A percentile compares a stretch with the other conserved stretches of the same genome.
These are phyloP conservation scores for Rhizophagus clarus DNA, from an alignment of 192 early-diverging fungal species.

Conservation along the genomic window DNA sequence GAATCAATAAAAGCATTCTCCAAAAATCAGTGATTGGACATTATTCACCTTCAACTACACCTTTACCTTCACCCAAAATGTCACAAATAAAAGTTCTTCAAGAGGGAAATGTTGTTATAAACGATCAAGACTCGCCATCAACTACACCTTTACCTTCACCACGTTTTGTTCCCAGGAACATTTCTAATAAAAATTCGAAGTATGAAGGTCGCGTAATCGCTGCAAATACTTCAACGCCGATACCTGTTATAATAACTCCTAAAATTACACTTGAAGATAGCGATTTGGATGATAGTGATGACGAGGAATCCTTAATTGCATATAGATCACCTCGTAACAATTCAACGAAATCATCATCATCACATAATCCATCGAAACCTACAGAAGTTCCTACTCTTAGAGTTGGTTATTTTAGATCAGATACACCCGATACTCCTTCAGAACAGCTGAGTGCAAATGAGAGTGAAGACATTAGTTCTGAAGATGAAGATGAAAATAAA, in stretches of 20 bases:
- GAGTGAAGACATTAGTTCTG: constrained; percentile 26
- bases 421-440: not conserved
- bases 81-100: not conserved
- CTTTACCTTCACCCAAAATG: not conserved
- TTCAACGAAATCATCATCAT: not conserved
- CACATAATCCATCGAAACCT: not conserved
- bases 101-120: not conserved
- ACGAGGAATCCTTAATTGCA: not conserved
- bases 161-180: not conserved
- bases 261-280: not conserved
- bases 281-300: not conserved
- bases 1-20: not conserved
- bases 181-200: not conserved
- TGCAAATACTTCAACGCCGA: not conserved
- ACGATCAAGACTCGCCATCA: not conserved
- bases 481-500: constrained; percentile 9
- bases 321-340: not conserved
- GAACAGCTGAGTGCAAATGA: constrained; percentile 10
- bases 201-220: not conserved
- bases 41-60: not conserved
- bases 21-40: not conserved
- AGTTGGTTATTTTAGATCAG: not conserved
- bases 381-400: not conserved
- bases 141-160: not conserved
- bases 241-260: not conserved